Evolutionary conservation across 148 eudicot genomes (phyloP).

Genomic region (Polygonum maritimum): DNA sequence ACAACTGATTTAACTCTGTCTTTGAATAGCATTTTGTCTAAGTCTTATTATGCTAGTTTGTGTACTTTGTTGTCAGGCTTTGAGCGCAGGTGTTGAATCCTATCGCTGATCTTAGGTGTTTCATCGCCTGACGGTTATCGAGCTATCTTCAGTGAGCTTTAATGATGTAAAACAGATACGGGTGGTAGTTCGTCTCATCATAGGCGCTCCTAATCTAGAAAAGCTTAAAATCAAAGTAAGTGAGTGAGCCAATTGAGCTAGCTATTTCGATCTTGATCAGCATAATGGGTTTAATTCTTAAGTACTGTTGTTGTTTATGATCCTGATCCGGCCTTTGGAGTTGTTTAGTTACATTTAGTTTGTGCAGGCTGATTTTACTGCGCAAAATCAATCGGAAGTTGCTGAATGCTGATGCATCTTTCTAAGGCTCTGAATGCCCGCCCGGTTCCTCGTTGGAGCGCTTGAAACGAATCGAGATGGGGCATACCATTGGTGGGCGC

Average conservation of each 20-base stretch:
- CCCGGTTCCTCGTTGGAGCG: background rate
- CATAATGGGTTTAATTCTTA: too few species aligned
- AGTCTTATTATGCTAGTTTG: too few species aligned
- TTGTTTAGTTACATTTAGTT: too few species aligned
- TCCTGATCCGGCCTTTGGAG: too few species aligned
- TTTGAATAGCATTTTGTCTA: too few species aligned
- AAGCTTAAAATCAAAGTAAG: constrained; percentile 79
- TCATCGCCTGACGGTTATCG: constrained; percentile 40
- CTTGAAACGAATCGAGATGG: constrained; percentile 31
- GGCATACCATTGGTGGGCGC: too few species aligned
- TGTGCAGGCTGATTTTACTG: too few species aligned
- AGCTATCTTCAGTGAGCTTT: constrained; percentile 66
- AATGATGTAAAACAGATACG: constrained; percentile 74
- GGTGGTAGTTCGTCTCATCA: constrained; percentile 69
- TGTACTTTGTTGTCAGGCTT: too few species aligned
- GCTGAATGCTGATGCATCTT: background rate
- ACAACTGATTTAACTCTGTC: too few species aligned
- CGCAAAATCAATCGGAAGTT: too few species aligned
- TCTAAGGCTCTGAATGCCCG: background rate
- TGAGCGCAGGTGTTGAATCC: too few species aligned
- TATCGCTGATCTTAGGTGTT: constrained; percentile 32
- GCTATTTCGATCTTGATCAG: background rate
- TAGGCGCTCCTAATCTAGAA: constrained; percentile 58
- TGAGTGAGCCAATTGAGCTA: constrained; percentile 23
- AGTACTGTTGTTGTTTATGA: too few species aligned